Base-by-base conservation (phyloP, 2,329 filamentous ascomycete genomes). In the Colletotrichum magnum region DNA sequence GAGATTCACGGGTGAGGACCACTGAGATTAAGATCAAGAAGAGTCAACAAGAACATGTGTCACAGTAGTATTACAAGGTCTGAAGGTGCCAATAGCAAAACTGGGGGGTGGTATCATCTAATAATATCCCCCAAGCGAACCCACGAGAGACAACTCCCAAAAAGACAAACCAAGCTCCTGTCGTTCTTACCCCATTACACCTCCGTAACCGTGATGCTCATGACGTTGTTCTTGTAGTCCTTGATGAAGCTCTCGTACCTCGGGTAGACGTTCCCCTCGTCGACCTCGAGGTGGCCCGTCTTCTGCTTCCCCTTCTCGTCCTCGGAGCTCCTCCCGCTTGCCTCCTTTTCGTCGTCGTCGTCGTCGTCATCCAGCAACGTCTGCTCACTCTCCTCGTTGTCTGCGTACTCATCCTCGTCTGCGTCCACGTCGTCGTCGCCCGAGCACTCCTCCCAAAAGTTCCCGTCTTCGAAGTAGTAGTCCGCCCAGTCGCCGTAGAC, bases 401-500 rank as follows among this genome's bases (percentile, higher is more conserved):
- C 57, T 21, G 12, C 26, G 13, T 21, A 26, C 32, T 58, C 32
- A 32, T 24, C 62, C 54, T 54, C n/a, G 16, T 62, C 50, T 13
- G 21, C 21, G 21, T 21, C 59, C 4, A 24, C 21, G 3, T 26
- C 53, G n/a, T 58, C 28, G 13, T 58, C 21, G 9, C 43, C 47
- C 16, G 32, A 43, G 54, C 28, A 51, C 16, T 64, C 57, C 16
- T 64, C 52, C 63, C 62, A 66, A 36, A 71, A 71, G 28, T 71
- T 71, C 10, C 54, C 65, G 5, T 71, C 59, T 13, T 72, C 63
- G n/a, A 72, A 72, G 54, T 72, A 72, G 36, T 72, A 72, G 24
- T 72, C 71, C 7, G 71, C 71, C 71, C 71, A 72, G 47, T 72
- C 71, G 10, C 69, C 69, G 43, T 72, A 72, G 16, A 71, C 18